phyloP scores from a whole-genome alignment of 805 yeast genomes.

The Saccharomycopsis babjevae region DNA sequence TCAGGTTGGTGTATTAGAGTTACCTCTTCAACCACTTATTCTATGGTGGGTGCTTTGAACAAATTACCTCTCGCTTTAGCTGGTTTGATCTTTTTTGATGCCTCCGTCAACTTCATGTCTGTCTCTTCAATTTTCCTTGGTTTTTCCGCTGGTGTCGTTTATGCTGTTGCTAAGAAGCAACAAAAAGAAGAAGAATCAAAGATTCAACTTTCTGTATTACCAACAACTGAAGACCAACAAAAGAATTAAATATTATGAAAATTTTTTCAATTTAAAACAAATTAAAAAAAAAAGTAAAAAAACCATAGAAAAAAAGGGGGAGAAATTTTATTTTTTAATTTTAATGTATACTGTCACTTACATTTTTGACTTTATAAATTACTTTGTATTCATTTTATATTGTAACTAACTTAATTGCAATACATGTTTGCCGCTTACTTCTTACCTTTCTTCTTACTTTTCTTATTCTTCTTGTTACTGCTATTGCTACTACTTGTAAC shows the following conservation, averaged over 20 bases:
- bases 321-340: too few species aligned
- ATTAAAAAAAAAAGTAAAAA: background rate
- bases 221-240: constrained; percentile 10
- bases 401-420: background rate
- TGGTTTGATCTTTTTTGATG: constrained; percentile 90
- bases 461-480: constrained; percentile 5
- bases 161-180: constrained; percentile 91
- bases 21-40: constrained; percentile 95
- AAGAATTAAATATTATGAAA: background rate
- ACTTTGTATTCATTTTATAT: background rate
- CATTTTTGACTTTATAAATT: background rate
- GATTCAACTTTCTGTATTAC: constrained; percentile 9
- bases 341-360: background rate
- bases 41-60: constrained; percentile 99
- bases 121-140: constrained; percentile 88
- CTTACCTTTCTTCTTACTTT: constrained; percentile 1
- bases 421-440: background rate
- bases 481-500: background rate
- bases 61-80: constrained; percentile 95
- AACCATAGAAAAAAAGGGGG: background rate
- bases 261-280: too few species aligned
- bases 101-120: constrained; percentile 87
- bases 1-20: constrained; percentile 99
- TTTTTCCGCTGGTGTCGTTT: constrained; percentile 89
- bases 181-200: constrained; percentile 44